Conservation (phyloP, 345 rosid species). For the Salix brachista region DNA sequence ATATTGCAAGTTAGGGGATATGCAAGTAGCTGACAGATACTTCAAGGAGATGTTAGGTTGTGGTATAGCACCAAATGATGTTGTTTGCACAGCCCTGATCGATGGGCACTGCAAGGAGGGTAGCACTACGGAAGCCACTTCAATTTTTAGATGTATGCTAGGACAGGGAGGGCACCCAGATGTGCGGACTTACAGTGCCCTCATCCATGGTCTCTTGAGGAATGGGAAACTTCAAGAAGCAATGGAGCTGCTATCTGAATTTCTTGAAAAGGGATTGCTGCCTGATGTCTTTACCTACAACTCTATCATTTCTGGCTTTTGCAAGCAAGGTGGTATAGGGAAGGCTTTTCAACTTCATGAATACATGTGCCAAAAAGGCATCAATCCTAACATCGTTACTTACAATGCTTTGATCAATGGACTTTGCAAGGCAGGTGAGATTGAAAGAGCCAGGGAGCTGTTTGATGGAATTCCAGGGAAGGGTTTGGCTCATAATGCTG, state of each 20-base stretch:
- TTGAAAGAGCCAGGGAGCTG: constrained; percentile 51
- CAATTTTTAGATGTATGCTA: constrained; percentile 49
- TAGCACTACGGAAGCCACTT: constrained; percentile 45
- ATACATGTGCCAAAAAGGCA: constrained; percentile 50
- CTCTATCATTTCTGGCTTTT: constrained; percentile 61
- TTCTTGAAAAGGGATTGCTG: constrained; percentile 43
- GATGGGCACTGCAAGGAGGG: constrained; percentile 66
- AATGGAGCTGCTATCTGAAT: constrained; percentile 50
- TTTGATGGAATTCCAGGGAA: constrained; percentile 55
- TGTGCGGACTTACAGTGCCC: constrained; percentile 44
- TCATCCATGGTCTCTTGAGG: constrained; percentile 65
- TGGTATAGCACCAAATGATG: constrained; percentile 58
- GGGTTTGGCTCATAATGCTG: constrained; percentile 45
- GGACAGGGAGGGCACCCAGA: constrained; percentile 49
- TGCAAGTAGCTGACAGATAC: constrained; percentile 53
- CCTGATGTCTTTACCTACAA: constrained; percentile 64
- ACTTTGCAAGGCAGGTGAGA: constrained; percentile 53
- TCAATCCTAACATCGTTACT: constrained; percentile 55
- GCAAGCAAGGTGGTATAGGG: constrained; percentile 45
- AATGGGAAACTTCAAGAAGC: constrained; percentile 59
- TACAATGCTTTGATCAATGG: constrained; percentile 63
- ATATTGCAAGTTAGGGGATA: constrained; percentile 50
- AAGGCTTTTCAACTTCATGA: constrained; percentile 45
- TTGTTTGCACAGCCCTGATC: constrained; percentile 48
- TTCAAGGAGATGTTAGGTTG: constrained; percentile 57